Evolutionary conservation across 441 rosid species (phyloP), one percentile per base, ranked within the genome.

Genomic region (Adansonia gregorii): DNA sequence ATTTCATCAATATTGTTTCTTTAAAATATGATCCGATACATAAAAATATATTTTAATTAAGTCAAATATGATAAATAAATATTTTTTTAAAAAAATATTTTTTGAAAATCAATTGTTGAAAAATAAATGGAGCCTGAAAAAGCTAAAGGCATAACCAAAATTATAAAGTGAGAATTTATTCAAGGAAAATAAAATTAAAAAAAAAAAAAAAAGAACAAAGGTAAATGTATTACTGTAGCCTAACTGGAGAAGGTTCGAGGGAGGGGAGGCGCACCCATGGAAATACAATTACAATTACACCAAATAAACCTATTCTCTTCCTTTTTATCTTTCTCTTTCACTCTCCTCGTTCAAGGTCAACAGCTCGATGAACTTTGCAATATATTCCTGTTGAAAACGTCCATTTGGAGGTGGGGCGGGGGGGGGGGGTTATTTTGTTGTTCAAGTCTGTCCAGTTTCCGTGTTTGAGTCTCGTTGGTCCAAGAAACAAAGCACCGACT

Each of bases 191-290:
- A 17, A 52, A 59, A 46, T 15, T 12, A 14, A 52, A 52, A 14
- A 51, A 66, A 51, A 72, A 52, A 46, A 0, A 78, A 75, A 46
- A 45, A 4, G 58, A 54, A 5, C 48, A 49, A 24, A 20, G 52
- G 55, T 31, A 1, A 70, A 74, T 9, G 1, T 8, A 24, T 14
- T 52, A 12, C 63, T 6, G 11, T 17, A 14, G 72, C 80, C 83
- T 39, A 78, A 71, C 81, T 56, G 15, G 74, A 49, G 85, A 83
- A 83, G 79, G 74, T 83, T 82, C 82, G 67, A n/a, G 81, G 79
- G 82, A 73, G 49, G 81, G 79, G 82, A 73, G 49, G 76, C 14
- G 27, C 75, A 8, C n/a, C 45, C 59, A 15, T 52, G 11, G 67
- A 24, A 55, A 72, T 35, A 55, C 22, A 72, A n/a, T 71, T 12